These are phyloP conservation scores for Penicillium psychrosexuale DNA, from an alignment of 2,329 filamentous ascomycete species.

Conservation along the genomic window DNA sequence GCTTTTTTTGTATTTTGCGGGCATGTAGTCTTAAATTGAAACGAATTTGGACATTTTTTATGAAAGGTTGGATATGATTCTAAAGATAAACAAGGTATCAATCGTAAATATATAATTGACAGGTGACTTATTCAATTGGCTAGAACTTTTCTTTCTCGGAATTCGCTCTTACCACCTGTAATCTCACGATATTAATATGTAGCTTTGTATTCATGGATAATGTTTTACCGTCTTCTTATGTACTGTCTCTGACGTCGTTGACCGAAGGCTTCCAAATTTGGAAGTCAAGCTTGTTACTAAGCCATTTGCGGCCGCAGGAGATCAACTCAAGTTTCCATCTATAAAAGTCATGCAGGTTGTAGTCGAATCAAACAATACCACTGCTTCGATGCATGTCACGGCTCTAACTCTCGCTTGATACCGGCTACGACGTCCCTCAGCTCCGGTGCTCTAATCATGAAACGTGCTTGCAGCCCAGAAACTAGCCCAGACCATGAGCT, in stretches of 20 bases:
- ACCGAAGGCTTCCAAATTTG: neutral
- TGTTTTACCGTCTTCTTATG: too few relatives aligned
- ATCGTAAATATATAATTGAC: too few relatives aligned
- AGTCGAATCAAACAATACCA: neutral
- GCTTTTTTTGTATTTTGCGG: neutral
- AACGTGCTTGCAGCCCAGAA: conserved; percentile 11
- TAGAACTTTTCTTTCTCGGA: too few relatives aligned
- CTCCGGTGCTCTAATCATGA: conserved; percentile 8
- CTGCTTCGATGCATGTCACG: too few relatives aligned
- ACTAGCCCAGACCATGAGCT: neutral
- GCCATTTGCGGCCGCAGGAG: neutral
- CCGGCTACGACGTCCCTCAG: too few relatives aligned
- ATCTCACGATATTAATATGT: too few relatives aligned
- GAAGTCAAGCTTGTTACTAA: neutral
- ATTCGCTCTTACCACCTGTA: too few relatives aligned
- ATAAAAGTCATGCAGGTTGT: neutral
- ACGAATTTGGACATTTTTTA: neutral
- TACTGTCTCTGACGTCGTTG: neutral
- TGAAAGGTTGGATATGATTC: neutral
- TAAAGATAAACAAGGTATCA: too few relatives aligned
- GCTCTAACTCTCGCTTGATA: neutral
- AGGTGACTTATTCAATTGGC: too few relatives aligned
- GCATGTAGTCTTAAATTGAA: neutral
- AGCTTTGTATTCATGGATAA: too few relatives aligned
- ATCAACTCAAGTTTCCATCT: neutral